Evolutionary conservation across 768 basidiomycete genomes (phyloP).

Genomic region (Mycena albidolilacea): DNA sequence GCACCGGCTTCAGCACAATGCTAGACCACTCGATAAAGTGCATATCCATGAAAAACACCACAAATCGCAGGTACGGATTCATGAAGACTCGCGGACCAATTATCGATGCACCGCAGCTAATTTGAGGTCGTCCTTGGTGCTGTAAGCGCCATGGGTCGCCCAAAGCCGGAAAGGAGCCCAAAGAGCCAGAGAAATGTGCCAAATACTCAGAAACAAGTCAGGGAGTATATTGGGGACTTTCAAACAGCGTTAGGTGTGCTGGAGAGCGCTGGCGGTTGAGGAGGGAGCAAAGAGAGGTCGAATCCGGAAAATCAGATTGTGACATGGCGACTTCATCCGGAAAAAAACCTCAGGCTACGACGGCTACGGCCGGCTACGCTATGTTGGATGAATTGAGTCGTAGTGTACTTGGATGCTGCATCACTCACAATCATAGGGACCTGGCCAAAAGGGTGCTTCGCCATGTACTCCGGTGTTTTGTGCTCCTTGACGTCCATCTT

Average conservation of each 20-base stretch:
- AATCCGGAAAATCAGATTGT: too few relatives aligned
- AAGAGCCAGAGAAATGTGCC: background rate
- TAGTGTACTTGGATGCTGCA: background rate
- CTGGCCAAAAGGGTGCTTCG: conserved; percentile 8
- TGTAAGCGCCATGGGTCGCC: background rate
- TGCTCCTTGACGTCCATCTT: background rate
- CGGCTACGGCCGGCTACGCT: background rate
- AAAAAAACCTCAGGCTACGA: too few relatives aligned
- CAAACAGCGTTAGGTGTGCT: conserved; percentile 2
- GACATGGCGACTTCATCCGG: too few relatives aligned
- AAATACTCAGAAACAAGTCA: background rate
- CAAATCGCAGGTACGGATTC: background rate
- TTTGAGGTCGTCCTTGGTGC: background rate
- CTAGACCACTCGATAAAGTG: background rate
- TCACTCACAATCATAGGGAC: conserved; percentile 8
- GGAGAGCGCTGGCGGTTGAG: background rate
- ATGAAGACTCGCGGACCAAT: background rate
- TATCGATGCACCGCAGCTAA: background rate
- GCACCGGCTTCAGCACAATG: background rate
- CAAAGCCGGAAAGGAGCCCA: background rate
- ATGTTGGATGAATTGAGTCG: background rate
- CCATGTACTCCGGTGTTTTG: conserved; percentile 3
- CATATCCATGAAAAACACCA: background rate
- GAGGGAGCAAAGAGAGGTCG: background rate
- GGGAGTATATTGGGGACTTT: background rate